Evolutionary conservation across 2,329 filamentous ascomycete species (phyloP).

Genomic region (Exutisphaerella laricina): DNA sequence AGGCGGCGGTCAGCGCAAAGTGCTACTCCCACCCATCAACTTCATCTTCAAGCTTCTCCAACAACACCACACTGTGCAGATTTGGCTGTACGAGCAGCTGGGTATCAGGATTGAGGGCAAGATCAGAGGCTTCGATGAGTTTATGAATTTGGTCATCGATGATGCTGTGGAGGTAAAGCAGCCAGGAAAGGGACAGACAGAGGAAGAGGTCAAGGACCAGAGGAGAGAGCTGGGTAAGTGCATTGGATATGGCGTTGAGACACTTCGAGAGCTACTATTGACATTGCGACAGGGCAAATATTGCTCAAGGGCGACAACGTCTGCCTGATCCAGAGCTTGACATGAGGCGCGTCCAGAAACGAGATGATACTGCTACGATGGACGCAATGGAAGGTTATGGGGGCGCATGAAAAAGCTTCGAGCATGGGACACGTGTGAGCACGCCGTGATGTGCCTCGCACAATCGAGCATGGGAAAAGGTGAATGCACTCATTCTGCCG

Average conservation of each 20-base stretch:
- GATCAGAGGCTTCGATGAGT: conserved; percentile 96
- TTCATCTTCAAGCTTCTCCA: conserved; percentile 92
- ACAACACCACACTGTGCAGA: conserved; percentile 75
- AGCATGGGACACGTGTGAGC: not conserved
- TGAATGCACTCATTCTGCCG: no score
- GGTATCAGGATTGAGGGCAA: conserved; percentile 92
- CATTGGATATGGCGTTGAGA: no score
- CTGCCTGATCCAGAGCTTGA: conserved; percentile 59
- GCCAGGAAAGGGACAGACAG: conserved; percentile 19
- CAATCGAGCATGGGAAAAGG: not conserved
- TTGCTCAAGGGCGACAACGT: conserved; percentile 85
- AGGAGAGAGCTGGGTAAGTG: conserved; percentile 18
- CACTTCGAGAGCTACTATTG: no score
- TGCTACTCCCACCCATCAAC: conserved; percentile 72
- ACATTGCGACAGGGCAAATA: conserved; percentile 60
- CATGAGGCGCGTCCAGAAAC: conserved; percentile 3
- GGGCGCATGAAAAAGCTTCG: not conserved
- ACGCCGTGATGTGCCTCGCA: not conserved
- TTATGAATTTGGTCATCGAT: conserved; percentile 97
- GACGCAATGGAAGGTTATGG: not conserved
- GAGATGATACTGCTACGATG: not conserved
- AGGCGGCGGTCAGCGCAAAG: conserved; percentile 53
- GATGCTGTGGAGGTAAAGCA: conserved; percentile 84
- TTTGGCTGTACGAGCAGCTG: conserved; percentile 97
- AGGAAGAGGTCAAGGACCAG: conserved; percentile 19